Base-by-base conservation (phyloP, 1,139 yeast genomes). In the Kodamaea sp. region DNA sequence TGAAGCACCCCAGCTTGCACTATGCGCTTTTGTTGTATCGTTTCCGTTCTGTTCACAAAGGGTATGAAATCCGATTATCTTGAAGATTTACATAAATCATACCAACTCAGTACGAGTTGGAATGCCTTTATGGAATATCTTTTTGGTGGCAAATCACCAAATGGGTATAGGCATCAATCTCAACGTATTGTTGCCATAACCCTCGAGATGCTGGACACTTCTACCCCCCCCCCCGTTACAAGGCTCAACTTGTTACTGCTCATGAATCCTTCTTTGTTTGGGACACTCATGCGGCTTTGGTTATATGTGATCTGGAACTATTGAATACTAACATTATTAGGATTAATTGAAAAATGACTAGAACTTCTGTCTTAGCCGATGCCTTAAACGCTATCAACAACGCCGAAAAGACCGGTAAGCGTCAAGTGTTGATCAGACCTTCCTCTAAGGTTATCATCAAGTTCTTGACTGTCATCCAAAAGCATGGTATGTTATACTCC, bases 401-500 rank as follows among this genome's bases (percentile, higher is more conserved):
- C 71, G 98, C 98, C 70, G 98, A 92, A 78, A 92, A 90, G 76
- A 83, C 97, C 68, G 98, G 98, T 73, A 92, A 92, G 79, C 87
- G 98, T 77, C 98, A 92, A 80, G 98, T 92, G 56, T 75, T 92
- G 69, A 80, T 92, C 70, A 88, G 98, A 83, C 98, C 98, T 53
- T 90, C 97, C 38, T 92, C 98, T 64, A 92, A 92, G 81, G 98
- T 92, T 57, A 89, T 92, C 72, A 78, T 92, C 79, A 92, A 89
- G 76, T 92, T 90, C 73, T 79, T 92, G 72, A 80, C 88, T 63
- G 98, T 92, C 55, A 90, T 92, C 87, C 98, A 92, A 79, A 88
- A 82, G 78, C 97, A 92, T 71, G 96, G 52, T 48, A 47, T 47
- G 52, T 48, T 31, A 29, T 11, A n/a, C 23, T 27, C 28, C 26